phyloP scores from a whole-genome alignment of 306 rosid genomes.

The Pueraria montana region DNA sequence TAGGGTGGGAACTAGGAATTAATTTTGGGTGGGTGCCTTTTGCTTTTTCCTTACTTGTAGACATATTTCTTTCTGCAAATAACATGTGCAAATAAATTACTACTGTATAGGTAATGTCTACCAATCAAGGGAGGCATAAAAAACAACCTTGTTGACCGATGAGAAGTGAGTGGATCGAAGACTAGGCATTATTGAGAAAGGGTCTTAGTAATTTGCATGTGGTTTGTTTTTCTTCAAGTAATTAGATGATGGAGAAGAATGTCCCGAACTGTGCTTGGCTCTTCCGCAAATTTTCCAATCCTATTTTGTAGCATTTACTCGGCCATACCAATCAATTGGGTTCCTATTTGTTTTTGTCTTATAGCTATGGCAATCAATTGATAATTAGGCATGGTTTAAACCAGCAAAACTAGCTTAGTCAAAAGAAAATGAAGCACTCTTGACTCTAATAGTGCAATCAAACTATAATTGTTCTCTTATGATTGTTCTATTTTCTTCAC shows the following conservation, averaged over 20 bases:
- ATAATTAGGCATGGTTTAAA: conserved; percentile 42
- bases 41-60: conserved; percentile 14
- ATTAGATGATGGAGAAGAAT: conserved; percentile 33
- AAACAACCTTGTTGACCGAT: conserved; percentile 45
- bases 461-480: conserved; percentile 11
- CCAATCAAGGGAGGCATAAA: conserved; percentile 21
- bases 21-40: conserved; percentile 36
- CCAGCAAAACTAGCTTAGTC: conserved; percentile 36
- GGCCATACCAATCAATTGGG: conserved; percentile 12
- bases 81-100: conserved; percentile 40
- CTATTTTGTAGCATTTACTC: conserved; percentile 37
- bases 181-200: conserved; percentile 40
- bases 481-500: conserved; percentile 1
- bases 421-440: conserved; percentile 38
- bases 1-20: conserved; percentile 30
- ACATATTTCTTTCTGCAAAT: conserved; percentile 27
- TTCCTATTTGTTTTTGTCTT: conserved; percentile 16
- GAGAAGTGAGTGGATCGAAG: conserved; percentile 42
- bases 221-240: conserved; percentile 17
- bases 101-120: conserved; percentile 11
- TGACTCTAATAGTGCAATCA: conserved; percentile 31
- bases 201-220: conserved; percentile 39
- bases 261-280: conserved; percentile 40
- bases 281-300: conserved; percentile 20
- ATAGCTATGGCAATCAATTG: conserved; percentile 2